Base-by-base conservation (phyloP, 306 rosid species). In the Cicer pinnatifidum region DNA sequence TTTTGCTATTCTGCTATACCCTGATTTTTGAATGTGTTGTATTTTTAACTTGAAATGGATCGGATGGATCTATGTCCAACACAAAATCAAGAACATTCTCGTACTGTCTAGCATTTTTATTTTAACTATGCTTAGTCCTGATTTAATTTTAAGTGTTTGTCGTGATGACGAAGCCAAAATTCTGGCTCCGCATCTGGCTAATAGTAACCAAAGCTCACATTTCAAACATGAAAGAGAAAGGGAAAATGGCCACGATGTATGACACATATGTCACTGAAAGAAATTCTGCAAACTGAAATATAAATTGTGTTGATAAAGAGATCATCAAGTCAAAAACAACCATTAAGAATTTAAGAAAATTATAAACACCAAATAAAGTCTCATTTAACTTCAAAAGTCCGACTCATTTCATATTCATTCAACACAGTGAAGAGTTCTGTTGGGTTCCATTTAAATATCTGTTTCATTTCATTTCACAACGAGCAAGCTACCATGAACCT, bases 401-500 rank as follows among this genome's bases (percentile, higher is more conserved):
- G 51, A 12, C 53, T 28, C 77, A 52, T 23, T 78, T 41, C 57
- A 39, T 40, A 72, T 58, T 67, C 72, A 62, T 38, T 38, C 37
- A 71, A 61, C 69, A 33, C n/a, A 41, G 47, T 67, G 38, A 78
- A 60, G 44, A n/a, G 8, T 39, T 50, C 38, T n/a, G 5, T 11
- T 60, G 70, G 71, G 60, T 63, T 28, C 60, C 54, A 43, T 66
- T 17, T 80, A 39, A 66, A 75, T 10, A 28, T 80, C 70, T n/a
- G 69, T 40, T 11, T 20, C 64, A 35, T 33, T 72, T 38, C 71
- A 46, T 67, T 16, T 46, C 80, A 75, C 68, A 15, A 6, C 40
- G 48, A 60, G 72, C 62, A 44, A 56, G 46, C 86, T 89, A 91
- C 95, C 97, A 91, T 51, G 97, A 91, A 17, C 95, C 97, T 82